A percentile compares a stretch with the other conserved stretches of the same genome.
phyloP scores from a whole-genome alignment of 116 monocot genomes.

The Iris pallida region DNA sequence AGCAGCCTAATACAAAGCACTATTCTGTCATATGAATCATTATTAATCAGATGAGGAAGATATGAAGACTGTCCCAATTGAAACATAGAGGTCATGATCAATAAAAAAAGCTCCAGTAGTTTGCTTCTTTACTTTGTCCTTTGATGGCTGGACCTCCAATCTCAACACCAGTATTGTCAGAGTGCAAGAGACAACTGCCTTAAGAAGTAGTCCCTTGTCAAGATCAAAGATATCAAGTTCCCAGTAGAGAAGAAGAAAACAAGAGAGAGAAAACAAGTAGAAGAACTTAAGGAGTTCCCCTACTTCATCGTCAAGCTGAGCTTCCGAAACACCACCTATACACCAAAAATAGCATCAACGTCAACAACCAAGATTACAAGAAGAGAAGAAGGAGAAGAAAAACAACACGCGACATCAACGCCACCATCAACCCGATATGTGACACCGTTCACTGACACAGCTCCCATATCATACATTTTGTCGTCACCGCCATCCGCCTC shows the following conservation, averaged over 20 bases:
- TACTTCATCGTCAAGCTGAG: no score
- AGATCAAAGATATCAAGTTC: slow-evolving; percentile 71
- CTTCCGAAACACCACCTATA: no score
- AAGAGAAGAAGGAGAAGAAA: no score
- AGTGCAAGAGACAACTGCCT: slow-evolving; percentile 61
- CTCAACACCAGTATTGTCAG: slow-evolving; percentile 67
- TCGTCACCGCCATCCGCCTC: no score
- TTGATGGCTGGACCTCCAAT: slow-evolving; percentile 63
- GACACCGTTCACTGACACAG: no score
- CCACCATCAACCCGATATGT: no score
- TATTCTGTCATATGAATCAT: slow-evolving; percentile 77
- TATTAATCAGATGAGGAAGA: slow-evolving; percentile 65
- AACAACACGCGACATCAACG: no score
- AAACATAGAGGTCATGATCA: slow-evolving; percentile 69
- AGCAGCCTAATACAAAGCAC: slow-evolving; percentile 64
- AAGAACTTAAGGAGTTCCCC: no score
- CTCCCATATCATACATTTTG: no score
- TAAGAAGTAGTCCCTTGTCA: slow-evolving; percentile 73
- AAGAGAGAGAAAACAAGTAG: no score
- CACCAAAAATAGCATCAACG: no score
- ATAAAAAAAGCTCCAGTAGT: slow-evolving; percentile 32
- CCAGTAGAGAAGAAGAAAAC: slow-evolving; percentile 31
- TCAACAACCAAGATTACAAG: no score
- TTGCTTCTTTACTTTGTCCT: slow-evolving; percentile 48
- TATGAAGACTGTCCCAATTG: slow-evolving; percentile 67